Evolutionary conservation across 2,329 filamentous ascomycete genomes (phyloP).

Genomic region (Nemania bipapillata): DNA sequence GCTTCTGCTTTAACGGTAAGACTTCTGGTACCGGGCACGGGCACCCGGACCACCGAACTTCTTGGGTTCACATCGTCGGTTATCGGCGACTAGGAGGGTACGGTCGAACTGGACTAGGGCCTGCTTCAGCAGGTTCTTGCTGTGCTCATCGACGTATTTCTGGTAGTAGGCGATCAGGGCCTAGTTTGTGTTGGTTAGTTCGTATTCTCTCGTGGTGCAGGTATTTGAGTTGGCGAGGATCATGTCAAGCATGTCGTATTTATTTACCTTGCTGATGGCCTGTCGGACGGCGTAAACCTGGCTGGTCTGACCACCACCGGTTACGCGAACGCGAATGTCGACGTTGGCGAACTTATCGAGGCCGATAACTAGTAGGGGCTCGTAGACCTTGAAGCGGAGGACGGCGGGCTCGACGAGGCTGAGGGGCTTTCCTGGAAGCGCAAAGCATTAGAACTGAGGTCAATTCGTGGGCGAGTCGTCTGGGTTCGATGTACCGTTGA

Average conservation of each 20-base stretch:
- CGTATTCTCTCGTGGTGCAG: background rate
- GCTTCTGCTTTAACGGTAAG: conserved; percentile 82
- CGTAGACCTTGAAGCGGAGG: conserved; percentile 96
- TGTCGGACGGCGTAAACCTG: conserved; percentile 94
- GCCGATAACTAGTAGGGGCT: conserved; percentile 95
- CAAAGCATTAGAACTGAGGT: conserved; percentile 20
- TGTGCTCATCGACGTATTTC: conserved; percentile 99
- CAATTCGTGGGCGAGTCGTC: background rate
- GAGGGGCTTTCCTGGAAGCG: conserved; percentile 86
- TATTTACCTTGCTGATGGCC: conserved; percentile 79
- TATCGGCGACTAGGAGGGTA: conserved; percentile 97
- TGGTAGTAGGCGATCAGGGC: conserved; percentile 96
- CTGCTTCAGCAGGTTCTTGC: conserved; percentile 99
- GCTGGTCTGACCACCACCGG: conserved; percentile 84
- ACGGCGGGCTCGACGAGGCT: conserved; percentile 94
- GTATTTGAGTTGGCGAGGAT: background rate
- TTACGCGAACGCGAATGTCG: conserved; percentile 96
- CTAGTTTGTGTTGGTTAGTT: conserved; percentile 25
- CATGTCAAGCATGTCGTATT: conserved; percentile 10
- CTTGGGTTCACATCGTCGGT: conserved; percentile 99
- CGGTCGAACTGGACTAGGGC: conserved; percentile 95
- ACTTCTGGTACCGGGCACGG: conserved; percentile 97
- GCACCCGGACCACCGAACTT: conserved; percentile 95
- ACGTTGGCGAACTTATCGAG: conserved; percentile 96
- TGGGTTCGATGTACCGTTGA: conserved; percentile 33